Conservation (phyloP, 257 asterid genomes). For the Fraxinus excelsior region DNA sequence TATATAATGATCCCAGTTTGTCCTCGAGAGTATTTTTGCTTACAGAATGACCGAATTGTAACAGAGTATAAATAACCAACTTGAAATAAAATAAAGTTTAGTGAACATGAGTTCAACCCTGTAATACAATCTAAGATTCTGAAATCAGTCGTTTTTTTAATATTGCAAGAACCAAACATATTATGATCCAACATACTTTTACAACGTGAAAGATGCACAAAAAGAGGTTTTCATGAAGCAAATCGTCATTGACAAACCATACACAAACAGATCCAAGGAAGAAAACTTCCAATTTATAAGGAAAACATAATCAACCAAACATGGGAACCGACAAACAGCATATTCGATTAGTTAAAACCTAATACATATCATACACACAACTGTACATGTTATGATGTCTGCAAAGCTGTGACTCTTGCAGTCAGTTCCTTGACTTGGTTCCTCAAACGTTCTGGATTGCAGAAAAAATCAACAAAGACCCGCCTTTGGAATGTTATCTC, state of each 20-base stretch:
- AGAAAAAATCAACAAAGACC: conserved; percentile 91
- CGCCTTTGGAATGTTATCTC: conserved; percentile 86
- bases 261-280: background rate
- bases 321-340: background rate
- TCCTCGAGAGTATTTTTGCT: background rate
- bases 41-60: conserved; percentile 2
- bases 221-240: background rate
- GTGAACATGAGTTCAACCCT: background rate
- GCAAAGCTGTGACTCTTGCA: conserved; percentile 83
- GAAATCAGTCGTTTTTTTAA: background rate
- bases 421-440: conserved; percentile 92
- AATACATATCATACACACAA: conserved; percentile 3
- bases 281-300: background rate
- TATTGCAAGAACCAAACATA: background rate
- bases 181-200: background rate
- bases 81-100: background rate
- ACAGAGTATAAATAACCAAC: background rate
- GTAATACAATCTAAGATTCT: background rate
- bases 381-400: conserved; percentile 54
- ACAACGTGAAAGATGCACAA: background rate
- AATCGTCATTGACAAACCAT: background rate
- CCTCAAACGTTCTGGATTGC: conserved; percentile 89
- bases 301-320: background rate
- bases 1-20: too few relatives aligned
- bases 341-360: background rate